Percentiles rank a stretch among this genome's conserved stretches.
Conservation (phyloP, 169 alveolate genomes). For the Plasmodium berghei region DNA sequence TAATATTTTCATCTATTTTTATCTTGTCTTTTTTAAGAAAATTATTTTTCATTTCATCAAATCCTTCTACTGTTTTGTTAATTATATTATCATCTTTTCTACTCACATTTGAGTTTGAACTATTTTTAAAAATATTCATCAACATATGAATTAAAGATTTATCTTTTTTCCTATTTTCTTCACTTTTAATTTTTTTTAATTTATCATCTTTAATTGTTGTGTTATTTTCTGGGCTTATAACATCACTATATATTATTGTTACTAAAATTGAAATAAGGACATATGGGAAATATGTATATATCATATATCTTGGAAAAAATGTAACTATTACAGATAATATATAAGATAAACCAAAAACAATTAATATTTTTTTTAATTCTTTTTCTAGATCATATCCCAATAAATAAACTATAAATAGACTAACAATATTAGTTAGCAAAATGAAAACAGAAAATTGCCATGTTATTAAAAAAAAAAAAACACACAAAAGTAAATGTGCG, state of each 20-base stretch:
- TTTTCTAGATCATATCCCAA: slow-evolving; percentile 38
- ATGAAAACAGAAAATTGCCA: slow-evolving; percentile 72
- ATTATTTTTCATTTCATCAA: background rate
- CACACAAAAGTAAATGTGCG: slow-evolving; percentile 15
- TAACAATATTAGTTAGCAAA: slow-evolving; percentile 33
- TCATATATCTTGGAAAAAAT: slow-evolving; percentile 52
- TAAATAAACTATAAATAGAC: slow-evolving; percentile 42
- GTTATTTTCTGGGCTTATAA: background rate
- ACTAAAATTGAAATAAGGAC: slow-evolving; percentile 22
- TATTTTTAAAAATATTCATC: too few species aligned
- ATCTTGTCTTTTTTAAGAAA: background rate
- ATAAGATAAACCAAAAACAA: slow-evolving; percentile 18
- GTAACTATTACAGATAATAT: slow-evolving; percentile 8
- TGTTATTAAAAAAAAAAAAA: slow-evolving; percentile 25
- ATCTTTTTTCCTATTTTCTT: background rate
- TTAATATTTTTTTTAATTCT: slow-evolving; percentile 8
- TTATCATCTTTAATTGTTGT: too few species aligned
- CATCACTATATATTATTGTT: slow-evolving; percentile 8
- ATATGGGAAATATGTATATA: slow-evolving; percentile 48
- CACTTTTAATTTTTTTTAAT: background rate
- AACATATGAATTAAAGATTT: background rate
- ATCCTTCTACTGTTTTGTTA: too few species aligned
- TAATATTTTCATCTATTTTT: background rate
- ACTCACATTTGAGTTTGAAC: background rate
- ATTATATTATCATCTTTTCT: background rate